Evolutionary conservation across 257 asterid species (phyloP).

Genomic region (Perilla frutescens): DNA sequence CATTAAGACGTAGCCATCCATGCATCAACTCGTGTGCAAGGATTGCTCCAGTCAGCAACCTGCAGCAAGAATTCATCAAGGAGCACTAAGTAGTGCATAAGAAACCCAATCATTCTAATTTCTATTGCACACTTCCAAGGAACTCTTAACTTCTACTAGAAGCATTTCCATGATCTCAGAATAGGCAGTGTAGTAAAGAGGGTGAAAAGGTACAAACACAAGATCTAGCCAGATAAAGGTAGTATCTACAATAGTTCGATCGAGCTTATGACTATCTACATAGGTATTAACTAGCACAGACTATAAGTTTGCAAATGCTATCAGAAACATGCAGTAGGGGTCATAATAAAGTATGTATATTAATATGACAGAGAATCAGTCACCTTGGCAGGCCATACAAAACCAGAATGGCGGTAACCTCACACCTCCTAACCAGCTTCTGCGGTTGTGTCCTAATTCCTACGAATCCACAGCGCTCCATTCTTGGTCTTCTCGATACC

Average conservation of each 20-base stretch:
- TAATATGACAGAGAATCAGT: neutral
- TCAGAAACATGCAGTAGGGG: neutral
- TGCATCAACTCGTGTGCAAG: constrained; percentile 99
- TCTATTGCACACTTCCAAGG: neutral
- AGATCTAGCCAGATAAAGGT: neutral
- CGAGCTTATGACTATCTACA: too few relatives aligned
- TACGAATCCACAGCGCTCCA: constrained; percentile 74
- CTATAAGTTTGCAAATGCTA: too few relatives aligned
- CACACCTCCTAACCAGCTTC: constrained; percentile 81
- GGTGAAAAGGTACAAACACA: too few relatives aligned
- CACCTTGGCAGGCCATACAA: constrained; percentile 98
- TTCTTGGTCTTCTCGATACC: constrained; percentile 81
- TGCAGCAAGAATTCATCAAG: constrained; percentile 42
- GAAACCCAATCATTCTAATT: too few relatives aligned
- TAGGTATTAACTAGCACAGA: too few relatives aligned
- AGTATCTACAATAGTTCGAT: too few relatives aligned
- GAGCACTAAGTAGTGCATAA: too few relatives aligned
- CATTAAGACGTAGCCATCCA: constrained; percentile 95
- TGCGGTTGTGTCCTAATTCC: constrained; percentile 89
- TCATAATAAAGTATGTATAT: neutral
- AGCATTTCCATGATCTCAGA: too few relatives aligned
- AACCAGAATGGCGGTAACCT: constrained; percentile 96
- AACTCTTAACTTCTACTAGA: too few relatives aligned
- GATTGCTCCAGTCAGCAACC: constrained; percentile 93
- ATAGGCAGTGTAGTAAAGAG: too few relatives aligned